Evolutionary conservation across 2,329 filamentous ascomycete species (phyloP), one percentile per base, ranked within the genome.

Genomic region (Aspergillus luchuensis): DNA sequence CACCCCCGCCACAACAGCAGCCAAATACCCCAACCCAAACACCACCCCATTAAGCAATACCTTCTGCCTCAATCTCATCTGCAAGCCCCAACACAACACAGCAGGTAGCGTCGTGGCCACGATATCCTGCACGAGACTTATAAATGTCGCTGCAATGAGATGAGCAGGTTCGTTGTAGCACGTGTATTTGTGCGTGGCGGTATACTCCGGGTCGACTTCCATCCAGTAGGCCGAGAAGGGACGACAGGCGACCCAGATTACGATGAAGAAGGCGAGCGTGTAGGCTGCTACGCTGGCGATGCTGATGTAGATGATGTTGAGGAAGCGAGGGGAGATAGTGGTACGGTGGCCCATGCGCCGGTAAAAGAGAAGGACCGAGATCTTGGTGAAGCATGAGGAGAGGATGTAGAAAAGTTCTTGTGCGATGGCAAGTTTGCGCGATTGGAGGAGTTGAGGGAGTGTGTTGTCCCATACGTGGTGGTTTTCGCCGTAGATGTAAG

Each of bases 391-490:
- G 8, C 61, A 47, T 1, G 58, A 51, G 8, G 49, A 43, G 8
- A 55, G 2, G 10, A 61, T 50, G 13, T 61, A 61, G 3, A 56
- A 54, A 1, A 56, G 54, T 7, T 60, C 58, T 36, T 39, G 21
- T 1, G 39, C 36, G 17, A 55, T 38, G 11, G 58, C 58, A 1
- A 60, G 5, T 11, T 61, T 54, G 8, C 59, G 59, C 17, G 58
- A 49, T 2, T 25, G 28, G 25, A 61, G 17, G 1, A 61, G 56
- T 2, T 19, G 17, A 6, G 59, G 23, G 0, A 61, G 33, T 2
- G 23, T 21, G 38, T 51, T 58, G 56, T 61, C 59, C 59, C 59
- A 61, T 3, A 45, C 43, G 38, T 61, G 59, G 21, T 58, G 36
- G 19, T 55, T 61, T 38, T 53, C 50, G 41, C 59, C 58, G 15